Evolutionary conservation across 1,284 basidiomycete genomes (phyloP).

Genomic region (Inonotus hispidus): DNA sequence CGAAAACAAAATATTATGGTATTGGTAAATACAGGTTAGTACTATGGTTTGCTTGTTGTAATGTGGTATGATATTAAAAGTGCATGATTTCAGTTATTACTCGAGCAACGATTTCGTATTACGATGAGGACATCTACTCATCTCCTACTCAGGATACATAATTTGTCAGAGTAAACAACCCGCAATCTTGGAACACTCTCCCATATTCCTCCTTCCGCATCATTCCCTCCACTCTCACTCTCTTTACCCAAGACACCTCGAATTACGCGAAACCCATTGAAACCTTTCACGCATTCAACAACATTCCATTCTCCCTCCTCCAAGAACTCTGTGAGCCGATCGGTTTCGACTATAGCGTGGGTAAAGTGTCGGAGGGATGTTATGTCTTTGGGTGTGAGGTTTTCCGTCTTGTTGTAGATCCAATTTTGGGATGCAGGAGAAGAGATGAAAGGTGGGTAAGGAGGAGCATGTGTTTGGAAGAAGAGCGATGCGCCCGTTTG

Average conservation of each 20-base stretch:
- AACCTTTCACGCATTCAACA: constrained; percentile 40
- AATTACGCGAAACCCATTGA: constrained; percentile 43
- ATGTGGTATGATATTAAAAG: too few relatives aligned
- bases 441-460: constrained; percentile 40
- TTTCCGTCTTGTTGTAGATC: constrained; percentile 79
- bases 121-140: neutral
- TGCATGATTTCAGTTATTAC: neutral
- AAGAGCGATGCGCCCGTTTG: constrained; percentile 92
- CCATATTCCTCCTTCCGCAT: constrained; percentile 20
- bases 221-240: neutral
- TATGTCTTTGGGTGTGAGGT: constrained; percentile 40
- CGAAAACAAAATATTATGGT: neutral
- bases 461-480: constrained; percentile 63
- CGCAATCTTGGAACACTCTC: constrained; percentile 30
- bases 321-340: constrained; percentile 15
- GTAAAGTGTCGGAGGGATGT: constrained; percentile 41
- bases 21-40: neutral
- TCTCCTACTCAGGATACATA: constrained; percentile 46
- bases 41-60: too few relatives aligned
- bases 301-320: constrained; percentile 31
- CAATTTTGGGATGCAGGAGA: constrained; percentile 33
- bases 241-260: neutral
- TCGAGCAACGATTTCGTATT: neutral
- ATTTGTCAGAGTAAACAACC: constrained; percentile 39
- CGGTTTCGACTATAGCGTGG: constrained; percentile 53